phyloP scores from a whole-genome alignment of 768 basidiomycete genomes.

The Trametes sanguinea region DNA sequence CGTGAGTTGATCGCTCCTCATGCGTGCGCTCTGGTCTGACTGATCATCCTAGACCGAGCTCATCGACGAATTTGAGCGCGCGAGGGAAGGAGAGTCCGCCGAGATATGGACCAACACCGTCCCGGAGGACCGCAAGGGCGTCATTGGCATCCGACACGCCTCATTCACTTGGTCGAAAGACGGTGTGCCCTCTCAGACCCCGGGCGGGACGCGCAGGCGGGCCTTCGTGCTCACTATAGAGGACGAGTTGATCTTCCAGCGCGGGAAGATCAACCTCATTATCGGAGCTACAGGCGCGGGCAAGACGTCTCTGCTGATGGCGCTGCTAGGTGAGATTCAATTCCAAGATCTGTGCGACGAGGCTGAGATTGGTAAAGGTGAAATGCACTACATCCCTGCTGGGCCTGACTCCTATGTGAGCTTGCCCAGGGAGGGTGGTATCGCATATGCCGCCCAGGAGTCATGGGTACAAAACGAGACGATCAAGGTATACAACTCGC shows the following conservation, averaged over 20 bases:
- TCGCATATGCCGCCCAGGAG: conserved; percentile 52
- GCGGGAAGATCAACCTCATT: conserved; percentile 53
- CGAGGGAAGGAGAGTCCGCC: neutral
- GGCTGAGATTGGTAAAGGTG: conserved; percentile 16
- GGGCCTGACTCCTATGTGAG: conserved; percentile 41
- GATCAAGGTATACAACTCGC: conserved; percentile 31
- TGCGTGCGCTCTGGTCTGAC: neutral
- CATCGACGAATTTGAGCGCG: conserved; percentile 21
- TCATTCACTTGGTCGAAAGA: conserved; percentile 24
- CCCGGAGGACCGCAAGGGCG: conserved; percentile 9
- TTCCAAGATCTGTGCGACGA: too few relatives aligned
- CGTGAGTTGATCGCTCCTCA: conserved; percentile 5
- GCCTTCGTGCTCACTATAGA: conserved; percentile 51
- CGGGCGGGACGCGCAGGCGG: conserved; percentile 27
- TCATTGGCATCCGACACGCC: conserved; percentile 22
- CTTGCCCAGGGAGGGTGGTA: conserved; percentile 45
- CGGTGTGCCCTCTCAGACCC: conserved; percentile 1
- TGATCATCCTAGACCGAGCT: conserved; percentile 22
- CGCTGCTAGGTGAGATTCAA: conserved; percentile 20
- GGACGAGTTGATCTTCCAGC: conserved; percentile 53
- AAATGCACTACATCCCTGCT: conserved; percentile 36
- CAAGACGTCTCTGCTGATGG: conserved; percentile 55
- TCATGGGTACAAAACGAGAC: conserved; percentile 52
- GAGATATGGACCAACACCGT: neutral
- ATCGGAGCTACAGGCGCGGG: conserved; percentile 60